A percentile compares a stretch with the other conserved stretches of the same genome.
Evolutionary conservation across 2,329 filamentous ascomycete genomes (phyloP).

Genomic region (Stromatinia cepivora): DNA sequence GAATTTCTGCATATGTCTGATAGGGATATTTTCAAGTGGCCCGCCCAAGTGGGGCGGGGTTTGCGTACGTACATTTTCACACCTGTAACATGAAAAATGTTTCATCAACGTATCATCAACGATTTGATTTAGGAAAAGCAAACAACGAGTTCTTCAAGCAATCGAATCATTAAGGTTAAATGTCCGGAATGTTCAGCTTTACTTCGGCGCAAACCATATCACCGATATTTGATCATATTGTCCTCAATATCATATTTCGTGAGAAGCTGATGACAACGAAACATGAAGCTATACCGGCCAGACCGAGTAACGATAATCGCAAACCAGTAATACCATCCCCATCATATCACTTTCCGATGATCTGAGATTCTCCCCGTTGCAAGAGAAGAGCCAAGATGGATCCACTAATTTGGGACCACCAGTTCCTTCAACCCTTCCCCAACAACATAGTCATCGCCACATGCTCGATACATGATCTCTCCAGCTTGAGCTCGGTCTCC

Average conservation of each 20-base stretch:
- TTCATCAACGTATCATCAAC: constrained; percentile 7
- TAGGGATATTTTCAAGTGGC: neutral
- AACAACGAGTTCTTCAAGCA: neutral
- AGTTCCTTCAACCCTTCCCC: constrained; percentile 49
- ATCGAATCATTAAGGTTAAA: neutral
- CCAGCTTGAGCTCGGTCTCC: constrained; percentile 43
- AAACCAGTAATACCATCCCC: constrained; percentile 8
- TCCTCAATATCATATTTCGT: constrained; percentile 5
- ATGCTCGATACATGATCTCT: constrained; percentile 43
- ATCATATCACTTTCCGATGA: neutral
- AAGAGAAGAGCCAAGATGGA: neutral
- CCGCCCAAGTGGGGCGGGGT: neutral
- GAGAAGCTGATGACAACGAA: constrained; percentile 7
- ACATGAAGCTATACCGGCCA: constrained; percentile 19
- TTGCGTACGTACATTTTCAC: neutral
- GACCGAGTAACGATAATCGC: constrained; percentile 17
- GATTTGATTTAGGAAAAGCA: neutral
- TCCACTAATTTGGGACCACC: constrained; percentile 21
- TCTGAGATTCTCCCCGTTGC: constrained; percentile 20
- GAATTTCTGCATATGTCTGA: constrained; percentile 1
- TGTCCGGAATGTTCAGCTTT: neutral
- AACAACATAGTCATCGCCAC: constrained; percentile 51
- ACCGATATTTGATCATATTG: constrained; percentile 10
- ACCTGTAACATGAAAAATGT: constrained; percentile 16
- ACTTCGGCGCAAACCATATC: neutral